Percentiles rank a stretch among this genome's conserved stretches.
phyloP scores from a whole-genome alignment of 148 eudicot genomes.

The Rhododendron mucronatum region DNA sequence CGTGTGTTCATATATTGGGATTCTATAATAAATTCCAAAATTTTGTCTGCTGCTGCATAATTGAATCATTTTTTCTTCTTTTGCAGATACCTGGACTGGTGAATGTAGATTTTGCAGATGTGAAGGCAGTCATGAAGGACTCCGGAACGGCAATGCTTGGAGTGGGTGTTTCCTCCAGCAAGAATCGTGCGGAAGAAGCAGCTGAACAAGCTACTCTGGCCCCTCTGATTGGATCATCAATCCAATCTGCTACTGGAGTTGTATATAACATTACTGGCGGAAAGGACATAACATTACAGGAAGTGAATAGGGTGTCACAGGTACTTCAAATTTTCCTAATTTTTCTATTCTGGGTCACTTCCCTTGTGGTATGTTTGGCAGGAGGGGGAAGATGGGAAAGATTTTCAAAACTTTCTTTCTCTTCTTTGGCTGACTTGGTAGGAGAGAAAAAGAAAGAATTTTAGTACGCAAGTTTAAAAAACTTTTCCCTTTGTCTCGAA shows the following conservation, averaged over 20 bases:
- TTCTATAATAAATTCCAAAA: no score
- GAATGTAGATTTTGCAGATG: slow-evolving; percentile 98
- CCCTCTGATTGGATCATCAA: slow-evolving; percentile 94
- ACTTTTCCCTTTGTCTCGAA: neutral
- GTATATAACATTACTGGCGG: slow-evolving; percentile 98
- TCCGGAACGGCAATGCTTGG: slow-evolving; percentile 99
- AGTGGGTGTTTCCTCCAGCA: slow-evolving; percentile 95
- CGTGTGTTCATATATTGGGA: neutral
- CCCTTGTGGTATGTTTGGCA: neutral
- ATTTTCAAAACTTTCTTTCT: neutral
- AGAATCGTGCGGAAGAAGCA: slow-evolving; percentile 99
- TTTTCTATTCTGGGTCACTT: neutral
- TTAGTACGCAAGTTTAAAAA: neutral
- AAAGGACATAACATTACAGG: slow-evolving; percentile 93
- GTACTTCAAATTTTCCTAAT: slow-evolving; percentile 25
- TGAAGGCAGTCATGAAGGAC: slow-evolving; percentile 94
- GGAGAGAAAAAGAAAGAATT: neutral
- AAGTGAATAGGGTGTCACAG: slow-evolving; percentile 98
- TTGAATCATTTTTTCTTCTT: slow-evolving; percentile 3
- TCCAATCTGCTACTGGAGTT: slow-evolving; percentile 98
- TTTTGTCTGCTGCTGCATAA: neutral
- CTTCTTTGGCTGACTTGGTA: neutral
- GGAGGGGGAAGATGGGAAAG: neutral
- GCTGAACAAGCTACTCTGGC: slow-evolving; percentile 99
- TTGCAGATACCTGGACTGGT: slow-evolving; percentile 95